These are phyloP conservation scores for Colletotrichum sp. DNA, from an alignment of 2,329 filamentous ascomycete species.

Conservation along the genomic window DNA sequence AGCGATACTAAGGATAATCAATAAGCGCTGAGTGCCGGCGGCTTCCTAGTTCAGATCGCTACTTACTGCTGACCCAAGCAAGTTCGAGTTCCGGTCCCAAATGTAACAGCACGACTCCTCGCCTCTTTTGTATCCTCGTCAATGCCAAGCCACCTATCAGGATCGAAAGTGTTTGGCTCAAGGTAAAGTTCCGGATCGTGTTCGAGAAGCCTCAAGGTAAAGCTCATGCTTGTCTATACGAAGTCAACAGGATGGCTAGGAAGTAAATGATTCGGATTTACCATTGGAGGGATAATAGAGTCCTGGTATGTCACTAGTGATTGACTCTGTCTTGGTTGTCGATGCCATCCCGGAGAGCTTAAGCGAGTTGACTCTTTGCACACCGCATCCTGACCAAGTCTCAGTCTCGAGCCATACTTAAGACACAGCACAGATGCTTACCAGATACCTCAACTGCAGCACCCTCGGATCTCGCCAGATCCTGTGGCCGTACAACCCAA, in stretches of 20 bases:
- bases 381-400: slow-evolving; percentile 14
- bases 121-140: neutral
- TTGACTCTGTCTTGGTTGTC: slow-evolving; percentile 18
- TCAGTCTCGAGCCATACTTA: neutral
- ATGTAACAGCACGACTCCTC: neutral
- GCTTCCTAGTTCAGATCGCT: neutral
- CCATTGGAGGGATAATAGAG: slow-evolving; percentile 9
- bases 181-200: slow-evolving; percentile 9
- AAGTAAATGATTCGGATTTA: neutral
- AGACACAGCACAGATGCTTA: neutral
- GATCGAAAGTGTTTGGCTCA: slow-evolving; percentile 17
- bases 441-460: slow-evolving; percentile 12
- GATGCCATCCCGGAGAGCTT: slow-evolving; percentile 23
- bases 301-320: neutral
- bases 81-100: slow-evolving; percentile 23
- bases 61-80: slow-evolving; percentile 23
- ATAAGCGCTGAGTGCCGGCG: accelerated
- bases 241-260: neutral
- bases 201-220: slow-evolving; percentile 19
- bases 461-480: slow-evolving; percentile 18
- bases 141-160: slow-evolving; percentile 19
- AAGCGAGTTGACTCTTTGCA: slow-evolving; percentile 22
- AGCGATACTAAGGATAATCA: neutral
- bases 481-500: slow-evolving; percentile 3
- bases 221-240: slow-evolving; percentile 15